Evolutionary conservation across 345 rosid species (phyloP).

Genomic region (Euphorbia pulcherrima): DNA sequence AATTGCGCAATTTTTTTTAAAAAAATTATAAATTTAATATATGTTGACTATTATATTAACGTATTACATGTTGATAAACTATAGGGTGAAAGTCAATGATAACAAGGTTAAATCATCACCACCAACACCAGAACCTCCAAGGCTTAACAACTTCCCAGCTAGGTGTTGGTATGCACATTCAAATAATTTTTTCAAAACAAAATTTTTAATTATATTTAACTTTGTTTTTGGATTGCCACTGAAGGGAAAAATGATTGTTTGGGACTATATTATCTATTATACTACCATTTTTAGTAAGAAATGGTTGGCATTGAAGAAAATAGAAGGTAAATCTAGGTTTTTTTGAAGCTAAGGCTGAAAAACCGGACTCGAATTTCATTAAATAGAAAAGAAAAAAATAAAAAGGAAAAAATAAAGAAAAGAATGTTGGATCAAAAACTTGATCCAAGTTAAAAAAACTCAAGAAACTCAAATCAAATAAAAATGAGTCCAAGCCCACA

Average conservation of each 20-base stretch:
- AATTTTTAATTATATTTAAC: background rate
- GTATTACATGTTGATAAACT: background rate
- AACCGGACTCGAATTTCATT: too few relatives aligned
- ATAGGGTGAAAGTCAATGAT: constrained; percentile 15
- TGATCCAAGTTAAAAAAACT: too few relatives aligned
- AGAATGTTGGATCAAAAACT: too few relatives aligned
- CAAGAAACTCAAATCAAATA: too few relatives aligned
- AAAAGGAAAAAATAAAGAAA: too few relatives aligned
- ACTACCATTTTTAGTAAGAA: constrained; percentile 48
- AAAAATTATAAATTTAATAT: too few relatives aligned
- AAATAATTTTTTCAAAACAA: too few relatives aligned
- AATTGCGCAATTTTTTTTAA: too few relatives aligned
- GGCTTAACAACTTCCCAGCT: constrained; percentile 24
- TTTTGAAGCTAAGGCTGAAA: too few relatives aligned
- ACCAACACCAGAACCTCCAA: constrained; percentile 28
- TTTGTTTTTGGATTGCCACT: background rate
- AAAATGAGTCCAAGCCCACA: too few relatives aligned
- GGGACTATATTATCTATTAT: constrained; percentile 47
- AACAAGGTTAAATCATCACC: constrained; percentile 9
- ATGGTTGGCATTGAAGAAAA: constrained; percentile 34
- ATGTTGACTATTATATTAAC: background rate
- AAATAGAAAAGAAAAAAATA: too few relatives aligned
- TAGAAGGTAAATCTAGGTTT: constrained; percentile 43
- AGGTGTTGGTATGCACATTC: constrained; percentile 35
- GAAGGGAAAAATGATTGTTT: constrained; percentile 63